phyloP scores from a whole-genome alignment of 805 yeast species.

The Cyberlindnera suaveolens region DNA sequence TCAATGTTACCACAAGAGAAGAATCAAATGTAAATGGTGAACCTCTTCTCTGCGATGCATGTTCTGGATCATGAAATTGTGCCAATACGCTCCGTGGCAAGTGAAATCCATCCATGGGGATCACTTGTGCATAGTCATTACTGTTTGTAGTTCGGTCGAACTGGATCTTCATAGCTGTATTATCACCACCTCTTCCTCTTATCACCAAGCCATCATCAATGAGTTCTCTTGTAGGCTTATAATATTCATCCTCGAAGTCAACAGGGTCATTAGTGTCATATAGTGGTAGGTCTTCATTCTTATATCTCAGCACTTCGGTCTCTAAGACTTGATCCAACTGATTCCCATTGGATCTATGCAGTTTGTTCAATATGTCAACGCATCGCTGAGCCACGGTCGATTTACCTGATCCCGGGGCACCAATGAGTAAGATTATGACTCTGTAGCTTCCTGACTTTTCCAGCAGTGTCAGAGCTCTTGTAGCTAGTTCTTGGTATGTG shows the following conservation, averaged over 20 bases:
- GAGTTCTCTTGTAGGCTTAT: constrained; percentile 10
- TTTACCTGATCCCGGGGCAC: constrained; percentile 85
- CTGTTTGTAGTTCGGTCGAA: neutral
- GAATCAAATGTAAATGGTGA: constrained; percentile 82
- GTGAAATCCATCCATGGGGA: constrained; percentile 80
- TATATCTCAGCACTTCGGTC: constrained; percentile 2
- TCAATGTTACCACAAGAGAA: constrained; percentile 8
- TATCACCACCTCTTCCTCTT: constrained; percentile 22
- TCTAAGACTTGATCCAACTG: neutral
- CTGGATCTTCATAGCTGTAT: constrained; percentile 18
- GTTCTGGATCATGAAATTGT: constrained; percentile 46
- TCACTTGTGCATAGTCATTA: constrained; percentile 31
- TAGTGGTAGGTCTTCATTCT: constrained; percentile 8
- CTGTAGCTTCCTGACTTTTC: constrained; percentile 32
- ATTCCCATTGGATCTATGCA: constrained; percentile 16
- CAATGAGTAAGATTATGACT: constrained; percentile 55
- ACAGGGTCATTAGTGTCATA: constrained; percentile 3
- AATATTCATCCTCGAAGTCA: constrained; percentile 17
- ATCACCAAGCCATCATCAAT: constrained; percentile 6
- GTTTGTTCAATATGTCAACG: constrained; percentile 32
- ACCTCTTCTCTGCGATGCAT: constrained; percentile 65
- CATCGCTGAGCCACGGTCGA: constrained; percentile 55
- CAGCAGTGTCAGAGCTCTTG: constrained; percentile 26
- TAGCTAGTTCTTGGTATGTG: constrained; percentile 25
- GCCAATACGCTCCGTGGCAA: constrained; percentile 43